These are phyloP conservation scores for Globisporangium megalacanthum DNA, from an alignment of 352 stramenopile genomes.

Conservation along the genomic window DNA sequence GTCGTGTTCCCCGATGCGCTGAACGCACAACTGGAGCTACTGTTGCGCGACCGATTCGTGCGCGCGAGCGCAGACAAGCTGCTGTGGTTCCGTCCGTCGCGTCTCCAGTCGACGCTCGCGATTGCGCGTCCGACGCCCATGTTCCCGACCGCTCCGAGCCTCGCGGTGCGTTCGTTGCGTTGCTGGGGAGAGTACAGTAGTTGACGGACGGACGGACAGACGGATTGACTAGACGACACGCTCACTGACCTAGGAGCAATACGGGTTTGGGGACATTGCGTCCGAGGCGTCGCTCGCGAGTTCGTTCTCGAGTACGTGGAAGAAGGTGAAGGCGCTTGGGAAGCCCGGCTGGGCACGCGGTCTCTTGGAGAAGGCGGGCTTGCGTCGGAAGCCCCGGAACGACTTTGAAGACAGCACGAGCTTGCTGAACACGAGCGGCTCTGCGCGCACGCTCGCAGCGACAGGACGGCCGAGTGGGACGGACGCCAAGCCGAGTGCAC, in stretches of 20 bases:
- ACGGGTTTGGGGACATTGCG: slow-evolving; percentile 69
- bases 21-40: slow-evolving; percentile 43
- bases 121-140: slow-evolving; percentile 39
- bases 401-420: slow-evolving; percentile 11
- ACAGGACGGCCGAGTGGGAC: slow-evolving; percentile 3
- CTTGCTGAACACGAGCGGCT: slow-evolving; percentile 32
- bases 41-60: slow-evolving; percentile 44
- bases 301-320: slow-evolving; percentile 51
- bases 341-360: slow-evolving; percentile 47
- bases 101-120: slow-evolving; percentile 29
- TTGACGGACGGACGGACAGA: background rate
- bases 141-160: slow-evolving; percentile 40
- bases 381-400: slow-evolving; percentile 20
- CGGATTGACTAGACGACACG: background rate
- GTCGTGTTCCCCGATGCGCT: slow-evolving; percentile 53
- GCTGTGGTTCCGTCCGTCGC: slow-evolving; percentile 29
- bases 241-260: slow-evolving; percentile 45
- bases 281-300: slow-evolving; percentile 36
- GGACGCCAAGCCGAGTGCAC: background rate
- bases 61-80: slow-evolving; percentile 38
- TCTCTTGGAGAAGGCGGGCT: slow-evolving; percentile 48
- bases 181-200: background rate
- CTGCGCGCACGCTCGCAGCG: slow-evolving; percentile 31
- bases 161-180: slow-evolving; percentile 22
- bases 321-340: slow-evolving; percentile 49